Base-by-base conservation (phyloP, 495 filamentous ascomycete genomes). In the Daldinia bambusicola region DNA sequence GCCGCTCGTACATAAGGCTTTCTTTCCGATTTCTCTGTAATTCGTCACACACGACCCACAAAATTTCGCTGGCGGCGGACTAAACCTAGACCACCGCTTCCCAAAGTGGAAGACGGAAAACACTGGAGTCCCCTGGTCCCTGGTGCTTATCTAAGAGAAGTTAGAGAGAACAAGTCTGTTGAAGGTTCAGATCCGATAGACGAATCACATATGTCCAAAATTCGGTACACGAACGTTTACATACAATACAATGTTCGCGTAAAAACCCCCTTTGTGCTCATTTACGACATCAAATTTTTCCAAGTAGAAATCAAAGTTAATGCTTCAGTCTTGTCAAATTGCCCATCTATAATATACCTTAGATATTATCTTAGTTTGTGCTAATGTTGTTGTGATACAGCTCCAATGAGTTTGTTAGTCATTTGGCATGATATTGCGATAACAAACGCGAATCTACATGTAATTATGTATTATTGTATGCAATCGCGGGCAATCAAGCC, bases 31-130 rank as follows among this genome's bases (percentile, higher is more conserved):
- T 70, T 18, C 48, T 45, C 30, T 40, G 58, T 61, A 41, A 65
- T 65, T 64, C 64, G 64, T 69, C 65, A 68, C 64, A 22, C 41
- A 30, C 16, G 51, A 48, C 55, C 68, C 68, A 71, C 41, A 68
- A 37, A 48, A 34, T 32, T 37, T 16, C 26, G 16, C 40, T 26
- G 20, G 50, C 37, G 18, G 14, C 18, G 43, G 43, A 48, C 18
- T 48, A 48, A 48, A 48, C 43, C 9, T 48, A 13, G 43, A 48
- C 16, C 34, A 36, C 34, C 34, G 34, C 34, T 36, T 36, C 34
- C 34, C 34, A 36, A 36, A 36, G 34, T 36, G 9, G 34, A 36
- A 36, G 34, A 36, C 34, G 34, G 34, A 36, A 36, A 36, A 36
- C 34, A 36, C 34, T 36, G 34, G 34, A 36, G 2, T 10, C 43